These are phyloP conservation scores for Elaeis guineensis DNA, from an alignment of 176 grass and related monocot genomes.

Conservation along the genomic window DNA sequence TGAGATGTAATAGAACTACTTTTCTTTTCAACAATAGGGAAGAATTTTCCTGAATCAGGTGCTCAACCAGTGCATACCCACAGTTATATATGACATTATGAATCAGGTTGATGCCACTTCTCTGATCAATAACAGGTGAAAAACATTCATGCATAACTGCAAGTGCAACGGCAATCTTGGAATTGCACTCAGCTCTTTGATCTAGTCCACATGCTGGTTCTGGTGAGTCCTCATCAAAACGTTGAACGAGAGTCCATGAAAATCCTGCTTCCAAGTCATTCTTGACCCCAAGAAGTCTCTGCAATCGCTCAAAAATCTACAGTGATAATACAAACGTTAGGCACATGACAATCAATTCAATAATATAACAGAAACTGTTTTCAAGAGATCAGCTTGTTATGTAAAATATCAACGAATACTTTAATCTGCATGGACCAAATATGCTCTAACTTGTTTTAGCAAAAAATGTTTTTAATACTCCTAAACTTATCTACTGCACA, in stretches of 20 bases:
- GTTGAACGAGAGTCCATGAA: conserved; percentile 74
- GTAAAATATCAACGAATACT: too few relatives aligned
- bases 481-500: too few relatives aligned
- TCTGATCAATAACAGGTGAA: conserved; percentile 58
- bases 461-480: too few relatives aligned
- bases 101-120: conserved; percentile 93
- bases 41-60: not conserved
- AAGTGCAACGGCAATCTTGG: conserved; percentile 80
- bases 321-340: conserved; percentile 4
- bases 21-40: not conserved
- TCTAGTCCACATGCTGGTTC: conserved; percentile 27
- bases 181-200: conserved; percentile 50
- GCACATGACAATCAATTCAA: too few relatives aligned
- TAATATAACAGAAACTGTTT: too few relatives aligned
- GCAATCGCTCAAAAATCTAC: conserved; percentile 58
- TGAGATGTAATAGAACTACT: not conserved
- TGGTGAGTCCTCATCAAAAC: conserved; percentile 50
- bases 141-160: conserved; percentile 95
- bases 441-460: too few relatives aligned
- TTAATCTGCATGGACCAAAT: too few relatives aligned
- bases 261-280: conserved; percentile 73
- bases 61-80: conserved; percentile 55
- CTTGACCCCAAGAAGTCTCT: conserved; percentile 71
- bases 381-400: too few relatives aligned
- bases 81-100: conserved; percentile 91